Percentiles rank a stretch among this genome's conserved stretches.
Evolutionary conservation across 2,329 filamentous ascomycete genomes (phyloP).

Genomic region (Aureobasidium sp.): DNA sequence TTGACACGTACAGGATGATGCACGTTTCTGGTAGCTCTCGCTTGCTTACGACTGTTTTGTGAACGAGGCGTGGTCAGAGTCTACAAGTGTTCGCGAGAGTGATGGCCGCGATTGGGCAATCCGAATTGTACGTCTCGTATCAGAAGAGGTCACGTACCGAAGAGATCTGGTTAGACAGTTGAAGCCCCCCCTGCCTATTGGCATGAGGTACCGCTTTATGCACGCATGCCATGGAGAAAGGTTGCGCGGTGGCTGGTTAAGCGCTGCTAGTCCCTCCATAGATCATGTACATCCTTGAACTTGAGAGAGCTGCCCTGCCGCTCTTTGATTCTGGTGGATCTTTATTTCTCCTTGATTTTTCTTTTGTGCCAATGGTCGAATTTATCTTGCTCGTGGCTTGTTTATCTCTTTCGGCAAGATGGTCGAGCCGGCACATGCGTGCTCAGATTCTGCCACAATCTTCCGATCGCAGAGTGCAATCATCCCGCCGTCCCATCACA

Average conservation of each 20-base stretch:
- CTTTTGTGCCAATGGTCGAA: neutral
- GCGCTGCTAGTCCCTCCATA: neutral
- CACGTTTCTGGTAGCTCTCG: neutral
- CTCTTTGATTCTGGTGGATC: neutral
- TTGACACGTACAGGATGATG: conserved; percentile 7
- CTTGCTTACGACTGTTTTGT: neutral
- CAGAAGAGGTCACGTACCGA: neutral
- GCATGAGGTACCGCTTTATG: neutral
- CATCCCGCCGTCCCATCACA: neutral
- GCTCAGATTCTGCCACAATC: neutral
- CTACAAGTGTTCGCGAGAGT: neutral
- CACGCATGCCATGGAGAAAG: neutral
- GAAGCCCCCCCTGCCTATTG: neutral
- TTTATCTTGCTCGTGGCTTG: neutral
- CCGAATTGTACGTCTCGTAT: neutral
- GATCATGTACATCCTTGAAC: neutral
- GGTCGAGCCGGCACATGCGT: neutral
- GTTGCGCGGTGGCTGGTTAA: conserved; percentile 11
- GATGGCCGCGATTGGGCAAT: neutral
- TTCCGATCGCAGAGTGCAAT: neutral
- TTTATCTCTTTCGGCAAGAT: neutral
- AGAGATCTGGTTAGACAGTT: conserved; percentile 1
- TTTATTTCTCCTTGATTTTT: neutral
- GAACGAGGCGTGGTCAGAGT: neutral
- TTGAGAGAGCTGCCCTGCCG: neutral